A percentile compares a stretch with the other conserved stretches of the same genome.
Evolutionary conservation across 2,329 filamentous ascomycete genomes (phyloP).

Genomic region (Botrytis byssoidea): DNA sequence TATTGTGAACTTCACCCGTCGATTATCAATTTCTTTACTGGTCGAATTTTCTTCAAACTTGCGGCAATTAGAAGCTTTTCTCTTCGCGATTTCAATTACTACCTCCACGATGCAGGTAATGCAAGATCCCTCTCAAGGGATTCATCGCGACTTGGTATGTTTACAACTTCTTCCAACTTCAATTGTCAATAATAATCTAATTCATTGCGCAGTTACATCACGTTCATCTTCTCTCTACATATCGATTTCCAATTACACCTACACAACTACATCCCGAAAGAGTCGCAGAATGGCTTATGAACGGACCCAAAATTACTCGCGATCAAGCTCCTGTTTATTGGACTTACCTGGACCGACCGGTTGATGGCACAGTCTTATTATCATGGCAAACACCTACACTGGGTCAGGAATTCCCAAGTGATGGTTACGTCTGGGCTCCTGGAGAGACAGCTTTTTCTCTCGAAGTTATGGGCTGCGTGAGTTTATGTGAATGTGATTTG

Average conservation of each 20-base stretch:
- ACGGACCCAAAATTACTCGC: conserved; percentile 81
- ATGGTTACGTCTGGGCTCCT: conserved; percentile 90
- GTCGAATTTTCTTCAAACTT: not conserved
- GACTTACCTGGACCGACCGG: conserved; percentile 83
- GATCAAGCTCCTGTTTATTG: conserved; percentile 86
- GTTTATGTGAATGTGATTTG: conserved; percentile 30
- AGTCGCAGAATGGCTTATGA: conserved; percentile 78
- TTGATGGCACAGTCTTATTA: conserved; percentile 78
- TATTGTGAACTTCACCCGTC: not conserved
- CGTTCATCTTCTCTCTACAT: conserved; percentile 83
- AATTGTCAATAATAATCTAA: conserved; percentile 23
- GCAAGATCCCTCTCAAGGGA: conserved; percentile 46
- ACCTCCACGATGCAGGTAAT: conserved; percentile 35
- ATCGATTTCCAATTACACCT: conserved; percentile 72
- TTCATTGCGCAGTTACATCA: conserved; percentile 48
- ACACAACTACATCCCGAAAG: conserved; percentile 67
- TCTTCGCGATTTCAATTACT: conserved; percentile 6
- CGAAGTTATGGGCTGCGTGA: conserved; percentile 66
- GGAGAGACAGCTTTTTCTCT: conserved; percentile 75
- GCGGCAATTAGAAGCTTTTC: not conserved
- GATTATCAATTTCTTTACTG: not conserved
- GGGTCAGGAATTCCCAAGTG: conserved; percentile 75
- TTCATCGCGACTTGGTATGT: conserved; percentile 47
- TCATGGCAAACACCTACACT: conserved; percentile 83
- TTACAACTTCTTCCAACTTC: conserved; percentile 20